phyloP scores from a whole-genome alignment of 2,329 filamentous ascomycete genomes.

The Anthostomella pinea region DNA sequence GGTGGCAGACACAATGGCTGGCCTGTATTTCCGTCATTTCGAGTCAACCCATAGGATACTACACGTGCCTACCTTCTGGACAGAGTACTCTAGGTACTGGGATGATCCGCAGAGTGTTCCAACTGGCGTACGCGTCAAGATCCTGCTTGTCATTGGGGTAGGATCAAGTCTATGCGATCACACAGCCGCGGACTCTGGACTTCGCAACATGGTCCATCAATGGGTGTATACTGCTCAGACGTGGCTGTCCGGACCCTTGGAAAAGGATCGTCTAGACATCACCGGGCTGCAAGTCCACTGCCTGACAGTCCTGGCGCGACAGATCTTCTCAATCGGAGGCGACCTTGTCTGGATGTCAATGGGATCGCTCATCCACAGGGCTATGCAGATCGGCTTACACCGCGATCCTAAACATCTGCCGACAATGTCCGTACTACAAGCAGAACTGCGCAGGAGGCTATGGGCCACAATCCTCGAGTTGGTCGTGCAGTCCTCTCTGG shows the following conservation, averaged over 20 bases:
- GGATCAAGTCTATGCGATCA: slow-evolving; percentile 35
- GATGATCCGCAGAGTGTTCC: slow-evolving; percentile 26
- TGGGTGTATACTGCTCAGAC: slow-evolving; percentile 41
- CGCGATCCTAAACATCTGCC: slow-evolving; percentile 40
- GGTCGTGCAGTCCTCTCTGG: slow-evolving; percentile 36
- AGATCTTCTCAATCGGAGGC: slow-evolving; percentile 40
- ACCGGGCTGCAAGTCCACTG: slow-evolving; percentile 40
- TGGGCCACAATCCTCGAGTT: slow-evolving; percentile 45
- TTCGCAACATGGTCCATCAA: slow-evolving; percentile 31
- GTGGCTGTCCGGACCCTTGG: slow-evolving; percentile 40
- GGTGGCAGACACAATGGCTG: slow-evolving; percentile 39
- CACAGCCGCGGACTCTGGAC: slow-evolving; percentile 17
- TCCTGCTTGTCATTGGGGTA: slow-evolving; percentile 40
- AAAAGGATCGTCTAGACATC: slow-evolving; percentile 36
- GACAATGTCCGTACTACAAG: slow-evolving; percentile 33
- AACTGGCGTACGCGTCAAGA: slow-evolving; percentile 30
- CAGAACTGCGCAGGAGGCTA: slow-evolving; percentile 39
- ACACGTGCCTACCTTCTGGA: slow-evolving; percentile 50
- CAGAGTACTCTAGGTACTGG: slow-evolving; percentile 49
- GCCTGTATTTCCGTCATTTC: slow-evolving; percentile 48
- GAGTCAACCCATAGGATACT: slow-evolving; percentile 51
- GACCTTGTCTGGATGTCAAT: slow-evolving; percentile 41
- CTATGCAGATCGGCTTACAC: slow-evolving; percentile 45
- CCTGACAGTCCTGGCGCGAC: slow-evolving; percentile 36
- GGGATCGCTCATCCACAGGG: slow-evolving; percentile 39